Percentiles rank a stretch among this genome's conserved stretches.
Evolutionary conservation across 495 filamentous ascomycete species (phyloP).

Genomic region (Jackrogersella multiformis): DNA sequence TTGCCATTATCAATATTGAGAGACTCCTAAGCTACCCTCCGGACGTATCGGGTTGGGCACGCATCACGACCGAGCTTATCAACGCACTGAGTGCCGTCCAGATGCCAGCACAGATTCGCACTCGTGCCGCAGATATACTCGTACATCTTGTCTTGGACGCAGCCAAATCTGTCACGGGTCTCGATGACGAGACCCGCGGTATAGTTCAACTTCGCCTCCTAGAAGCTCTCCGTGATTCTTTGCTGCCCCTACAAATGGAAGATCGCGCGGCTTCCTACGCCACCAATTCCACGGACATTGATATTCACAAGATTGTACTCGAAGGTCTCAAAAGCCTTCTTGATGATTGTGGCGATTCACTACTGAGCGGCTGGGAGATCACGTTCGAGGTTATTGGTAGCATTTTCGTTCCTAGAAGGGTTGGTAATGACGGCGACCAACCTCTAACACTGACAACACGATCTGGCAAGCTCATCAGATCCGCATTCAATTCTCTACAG

Average conservation of each 20-base stretch:
- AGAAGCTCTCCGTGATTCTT: slow-evolving; percentile 68
- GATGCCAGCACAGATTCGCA: slow-evolving; percentile 68
- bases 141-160: slow-evolving; percentile 76
- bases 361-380: slow-evolving; percentile 82
- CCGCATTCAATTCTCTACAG: slow-evolving; percentile 87
- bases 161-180: slow-evolving; percentile 59
- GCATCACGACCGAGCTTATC: slow-evolving; percentile 76
- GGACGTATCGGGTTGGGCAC: slow-evolving; percentile 75
- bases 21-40: slow-evolving; percentile 73
- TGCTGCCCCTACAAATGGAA: slow-evolving; percentile 55
- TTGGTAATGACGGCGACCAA: slow-evolving; percentile 39
- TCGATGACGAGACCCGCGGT: slow-evolving; percentile 61
- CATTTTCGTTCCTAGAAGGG: slow-evolving; percentile 69
- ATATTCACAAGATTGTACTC: slow-evolving; percentile 83
- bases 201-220: slow-evolving; percentile 76
- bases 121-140: slow-evolving; percentile 76
- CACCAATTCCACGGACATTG: slow-evolving; percentile 70
- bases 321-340: slow-evolving; percentile 83
- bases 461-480: slow-evolving; percentile 78
- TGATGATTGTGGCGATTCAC: slow-evolving; percentile 86
- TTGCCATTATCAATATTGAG: slow-evolving; percentile 80
- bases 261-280: slow-evolving; percentile 60
- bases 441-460: slow-evolving; percentile 56
- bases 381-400: slow-evolving; percentile 86
- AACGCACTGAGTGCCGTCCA: slow-evolving; percentile 63